phyloP scores from a whole-genome alignment of 192 early-diverging fungal genomes.

The Glomus cerebriforme region DNA sequence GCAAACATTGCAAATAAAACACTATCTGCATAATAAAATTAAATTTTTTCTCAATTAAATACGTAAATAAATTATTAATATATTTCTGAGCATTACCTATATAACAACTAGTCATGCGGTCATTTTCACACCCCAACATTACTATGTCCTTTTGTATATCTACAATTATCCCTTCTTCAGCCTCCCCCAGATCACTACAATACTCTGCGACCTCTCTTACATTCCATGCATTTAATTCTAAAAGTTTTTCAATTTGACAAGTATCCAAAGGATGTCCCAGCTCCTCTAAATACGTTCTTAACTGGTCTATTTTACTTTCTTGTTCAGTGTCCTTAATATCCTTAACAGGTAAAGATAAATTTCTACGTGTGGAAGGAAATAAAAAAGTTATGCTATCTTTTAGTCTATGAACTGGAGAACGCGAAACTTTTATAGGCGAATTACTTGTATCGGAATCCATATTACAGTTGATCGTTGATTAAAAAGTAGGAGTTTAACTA shows the following conservation, averaged over 20 bases:
- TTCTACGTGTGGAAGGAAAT: not conserved
- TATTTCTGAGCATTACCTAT: slow-evolving; percentile 48
- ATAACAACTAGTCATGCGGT: slow-evolving; percentile 65
- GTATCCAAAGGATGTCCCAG: slow-evolving; percentile 27
- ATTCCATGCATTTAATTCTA: slow-evolving; percentile 42
- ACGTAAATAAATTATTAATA: not conserved
- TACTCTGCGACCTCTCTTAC: slow-evolving; percentile 28
- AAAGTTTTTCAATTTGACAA: slow-evolving; percentile 11
- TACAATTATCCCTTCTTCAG: slow-evolving; percentile 37
- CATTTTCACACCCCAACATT: slow-evolving; percentile 62
- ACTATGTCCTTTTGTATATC: slow-evolving; percentile 33
- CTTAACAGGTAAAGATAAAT: not conserved
- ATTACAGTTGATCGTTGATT: not conserved
- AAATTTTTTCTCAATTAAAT: not conserved
- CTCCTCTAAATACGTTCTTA: slow-evolving; percentile 24
- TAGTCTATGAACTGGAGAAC: not conserved
- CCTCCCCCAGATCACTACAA: slow-evolving; percentile 37
- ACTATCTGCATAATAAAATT: slow-evolving; percentile 42
- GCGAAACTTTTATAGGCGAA: not conserved
- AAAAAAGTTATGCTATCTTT: not conserved
- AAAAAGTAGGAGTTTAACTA: no score
- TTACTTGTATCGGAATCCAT: not conserved
- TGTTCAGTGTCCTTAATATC: slow-evolving; percentile 1
- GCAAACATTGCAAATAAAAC: slow-evolving; percentile 71
- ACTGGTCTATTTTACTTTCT: slow-evolving; percentile 28